These are phyloP conservation scores for Malbranchea zuffiana DNA, from an alignment of 2,329 filamentous ascomycete genomes.

Conservation along the genomic window DNA sequence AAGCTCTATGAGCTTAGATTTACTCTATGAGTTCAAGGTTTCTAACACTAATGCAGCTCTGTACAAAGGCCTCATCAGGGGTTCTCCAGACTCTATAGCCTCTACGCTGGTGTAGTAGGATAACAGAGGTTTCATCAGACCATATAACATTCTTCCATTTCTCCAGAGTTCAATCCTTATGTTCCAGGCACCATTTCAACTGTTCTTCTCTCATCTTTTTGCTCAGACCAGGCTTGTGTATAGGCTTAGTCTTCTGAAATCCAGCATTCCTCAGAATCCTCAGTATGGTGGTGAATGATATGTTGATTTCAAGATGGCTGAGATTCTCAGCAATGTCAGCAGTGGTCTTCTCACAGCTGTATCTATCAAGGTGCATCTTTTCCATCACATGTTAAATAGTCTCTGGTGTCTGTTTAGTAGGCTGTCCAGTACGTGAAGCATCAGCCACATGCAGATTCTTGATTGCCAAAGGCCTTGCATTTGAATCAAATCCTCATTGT, in stretches of 20 bases:
- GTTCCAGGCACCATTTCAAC: conserved; percentile 11
- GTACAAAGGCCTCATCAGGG: conserved; percentile 9
- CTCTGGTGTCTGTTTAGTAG: not conserved
- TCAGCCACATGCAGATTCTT: not conserved
- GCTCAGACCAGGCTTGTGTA: conserved; percentile 13
- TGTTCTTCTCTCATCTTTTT: conserved; percentile 8
- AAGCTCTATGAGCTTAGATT: too few species aligned
- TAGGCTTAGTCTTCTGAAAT: conserved; percentile 13
- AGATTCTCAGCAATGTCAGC: too few species aligned
- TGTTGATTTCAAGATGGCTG: too few species aligned
- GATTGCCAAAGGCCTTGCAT: not conserved
- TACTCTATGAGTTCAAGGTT: too few species aligned
- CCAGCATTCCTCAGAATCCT: conserved; percentile 10
- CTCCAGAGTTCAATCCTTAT: conserved; percentile 17
- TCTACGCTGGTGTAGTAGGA: not conserved
- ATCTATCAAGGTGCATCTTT: too few species aligned
- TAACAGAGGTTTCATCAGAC: conserved; percentile 15
- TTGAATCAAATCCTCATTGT: not conserved
- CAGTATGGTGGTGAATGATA: too few species aligned
- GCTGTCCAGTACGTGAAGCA: not conserved
- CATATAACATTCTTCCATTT: conserved; percentile 19
- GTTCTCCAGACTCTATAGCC: conserved; percentile 12
- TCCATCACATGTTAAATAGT: too few species aligned
- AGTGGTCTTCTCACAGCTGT: too few species aligned
- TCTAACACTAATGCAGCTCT: conserved; percentile 14